These are phyloP conservation scores for Entophlyctis luteolus DNA, from an alignment of 192 early-diverging fungal species.

Conservation along the genomic window DNA sequence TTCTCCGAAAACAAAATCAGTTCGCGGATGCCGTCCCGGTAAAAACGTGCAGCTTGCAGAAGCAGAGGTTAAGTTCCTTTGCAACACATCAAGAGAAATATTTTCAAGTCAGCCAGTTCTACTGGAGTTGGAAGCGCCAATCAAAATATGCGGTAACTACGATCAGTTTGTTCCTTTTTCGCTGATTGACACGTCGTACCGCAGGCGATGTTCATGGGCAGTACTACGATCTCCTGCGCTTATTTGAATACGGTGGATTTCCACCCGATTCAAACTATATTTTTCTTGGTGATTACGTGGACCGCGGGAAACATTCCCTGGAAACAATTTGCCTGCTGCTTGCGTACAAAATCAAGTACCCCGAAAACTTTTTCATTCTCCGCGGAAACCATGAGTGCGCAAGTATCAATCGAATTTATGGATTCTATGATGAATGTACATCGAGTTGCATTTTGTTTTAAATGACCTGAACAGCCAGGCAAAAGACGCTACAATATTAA, in stretches of 20 bases:
- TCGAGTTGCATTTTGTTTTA: background rate
- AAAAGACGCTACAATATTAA: conserved; percentile 97
- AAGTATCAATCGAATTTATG: conserved; percentile 94
- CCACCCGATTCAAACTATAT: conserved; percentile 95
- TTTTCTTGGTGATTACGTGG: conserved; percentile 96
- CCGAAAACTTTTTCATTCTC: conserved; percentile 98
- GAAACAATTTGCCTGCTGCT: conserved; percentile 96
- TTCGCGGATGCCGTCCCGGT: conserved; percentile 84
- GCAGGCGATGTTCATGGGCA: conserved; percentile 87
- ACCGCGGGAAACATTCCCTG: conserved; percentile 93
- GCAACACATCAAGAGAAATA: conserved; percentile 81
- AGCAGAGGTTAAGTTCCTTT: conserved; percentile 82
- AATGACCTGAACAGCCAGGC: conserved; percentile 41
- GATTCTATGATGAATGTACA: conserved; percentile 96
- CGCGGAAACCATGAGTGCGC: conserved; percentile 99
- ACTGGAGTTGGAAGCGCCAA: conserved; percentile 85
- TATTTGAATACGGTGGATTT: conserved; percentile 95
- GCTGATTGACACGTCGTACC: background rate
- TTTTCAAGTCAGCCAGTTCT: conserved; percentile 87
- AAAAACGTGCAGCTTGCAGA: conserved; percentile 88
- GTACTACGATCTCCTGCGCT: conserved; percentile 91
- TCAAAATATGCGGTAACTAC: conserved; percentile 80
- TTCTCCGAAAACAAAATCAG: conserved; percentile 41
- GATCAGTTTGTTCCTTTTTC: background rate
- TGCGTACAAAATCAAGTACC: conserved; percentile 99